Evolutionary conservation across 495 filamentous ascomycete genomes (phyloP), one percentile per base, ranked within the genome.

Genomic region (Aspergillus homomorphus): DNA sequence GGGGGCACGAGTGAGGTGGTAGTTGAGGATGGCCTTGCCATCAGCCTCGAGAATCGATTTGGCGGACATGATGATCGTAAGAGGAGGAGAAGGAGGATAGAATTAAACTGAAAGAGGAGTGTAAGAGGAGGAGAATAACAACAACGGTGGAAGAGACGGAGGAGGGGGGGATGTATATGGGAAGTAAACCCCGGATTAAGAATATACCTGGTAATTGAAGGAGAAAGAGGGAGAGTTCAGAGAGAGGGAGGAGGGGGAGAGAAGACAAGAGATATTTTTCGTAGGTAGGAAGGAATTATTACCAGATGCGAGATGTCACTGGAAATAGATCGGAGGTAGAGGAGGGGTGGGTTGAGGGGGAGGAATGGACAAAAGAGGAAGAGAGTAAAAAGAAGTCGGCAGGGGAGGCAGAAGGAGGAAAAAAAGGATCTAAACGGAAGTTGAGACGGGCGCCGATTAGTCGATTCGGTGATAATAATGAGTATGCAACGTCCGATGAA

Each of bases 21-120:
- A 99, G 88, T 96, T 97, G 83, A 99, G 82, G 82, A 99, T 98
- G 81, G 94, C 94, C 89, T 99, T 99, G 85, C 94, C 94, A 80
- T 99, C 94, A 82, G 95, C 94, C 80, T 99, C 94, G 84, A 87
- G 77, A 70, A 99, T 97, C 59, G 93, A 88, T 80, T 99, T 99
- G 76, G 94, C 95, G 73, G 94, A 95, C 94, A 99, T 98, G 65
- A 64, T 81, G 56, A 45, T 51, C 59, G 62, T 62, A 61, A 24
- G 56, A 50, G 57, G 28, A 57, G 45, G 48, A 53, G 53, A 61
- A 46, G 53, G n/a, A 50, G 21, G 24, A 57, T 58, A 62, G 57
- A 51, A 51, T 53, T 54, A 58, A 20, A 52, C 45, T 46, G 33
- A 59, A 52, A 60, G 51, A 54, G 38, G 52, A 60, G 51, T 45